Evolutionary conservation across 495 filamentous ascomycete species (phyloP), one percentile per base, ranked within the genome.

Genomic region (Penicillium coffeae): DNA sequence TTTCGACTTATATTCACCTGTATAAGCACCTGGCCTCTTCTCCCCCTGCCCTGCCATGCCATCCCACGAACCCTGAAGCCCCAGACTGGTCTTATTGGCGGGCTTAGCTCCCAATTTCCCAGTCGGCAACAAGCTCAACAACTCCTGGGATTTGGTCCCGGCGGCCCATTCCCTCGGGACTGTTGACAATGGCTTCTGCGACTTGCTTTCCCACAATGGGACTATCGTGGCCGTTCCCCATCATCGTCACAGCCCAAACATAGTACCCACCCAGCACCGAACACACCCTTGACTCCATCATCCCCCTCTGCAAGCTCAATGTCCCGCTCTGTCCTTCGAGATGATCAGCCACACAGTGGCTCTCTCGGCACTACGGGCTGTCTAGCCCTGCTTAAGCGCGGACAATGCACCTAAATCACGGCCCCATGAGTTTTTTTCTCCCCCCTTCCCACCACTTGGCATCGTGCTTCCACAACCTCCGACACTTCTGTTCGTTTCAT

Each of bases 321-420:
- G n/a, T n/a, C n/a, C n/a, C n/a, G n/a, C n/a, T n/a, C n/a, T n/a
- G n/a, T 33, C 20, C 15, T 35, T 36, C 25, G 3, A 13, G 22
- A 19, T 14, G 20, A 47, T 47, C 35, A 40, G 45, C 21, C 37
- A 39, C 36, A 41, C 5, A 18, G 3, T 48, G 45, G 21, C 37
- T 40, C 40, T 33, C 36, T 27, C 15, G 20, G 44, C n/a, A n/a
- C n/a, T n/a, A 33, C 20, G n/a, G 35, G 21, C 21, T 30, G 45
- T 19, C 36, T 21, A 25, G 36, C 36, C 45, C 37, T 48, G 22
- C 45, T 21, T 40, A 48, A 41, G 45, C 45, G 35, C 34, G 34
- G 19, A 14, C 37, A 21, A 33, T 45, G 16, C 30, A 36, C 32
- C 22, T 8, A 40, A n/a, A n/a, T 13, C n/a, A 14, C 22, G 38